Base-by-base conservation (phyloP, 169 alveolate genomes). In the Plasmodium adleri region DNA sequence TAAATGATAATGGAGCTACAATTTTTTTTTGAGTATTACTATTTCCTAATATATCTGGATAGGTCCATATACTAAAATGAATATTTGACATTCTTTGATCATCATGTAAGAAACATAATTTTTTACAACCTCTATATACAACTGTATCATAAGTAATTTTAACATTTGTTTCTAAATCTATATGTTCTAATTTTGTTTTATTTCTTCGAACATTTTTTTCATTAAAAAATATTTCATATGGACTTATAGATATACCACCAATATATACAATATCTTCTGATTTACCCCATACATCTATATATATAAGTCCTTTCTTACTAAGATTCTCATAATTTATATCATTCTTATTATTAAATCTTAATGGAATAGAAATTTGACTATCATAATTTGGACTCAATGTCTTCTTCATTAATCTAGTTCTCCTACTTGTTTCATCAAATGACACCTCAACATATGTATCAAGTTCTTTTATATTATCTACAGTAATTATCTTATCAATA, bases 251-350 rank as follows among this genome's bases (percentile, higher is more conserved):
- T 10, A 89, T 66, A 6, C 93, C 93, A 8, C 95, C 95, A 10
- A 93, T 85, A 72, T 90, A 90, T 20, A 90, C 24, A 52, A 93
- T 80, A 32, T 89, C 88, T 43, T 87, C 89, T 52, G 93, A 47
- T 63, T 76, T 87, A n/a, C 96, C 96, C 96, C 96, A 93, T 70
- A 93, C 94, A 17, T 88, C 93, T 62, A 93, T 75, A 67, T 93
- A 56, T 12, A 93, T 80, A 49, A 88, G 88, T 20, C 94, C 91
- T 70, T 85, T 89, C 71, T 90, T 87, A 47, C 92, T 43, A 39
- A 93, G 28, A 62, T 73, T 86, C 15, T 74, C 47, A 47, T 74
- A 83, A 52, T 66, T 88, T 17, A 91, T 62, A n/a, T 72, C 92
- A 20, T 70, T 73, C 24, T 72, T 90, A 17, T 74, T 88, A 56